phyloP scores from a whole-genome alignment of 495 filamentous ascomycete species.

The Trichoderma orchidacearum region DNA sequence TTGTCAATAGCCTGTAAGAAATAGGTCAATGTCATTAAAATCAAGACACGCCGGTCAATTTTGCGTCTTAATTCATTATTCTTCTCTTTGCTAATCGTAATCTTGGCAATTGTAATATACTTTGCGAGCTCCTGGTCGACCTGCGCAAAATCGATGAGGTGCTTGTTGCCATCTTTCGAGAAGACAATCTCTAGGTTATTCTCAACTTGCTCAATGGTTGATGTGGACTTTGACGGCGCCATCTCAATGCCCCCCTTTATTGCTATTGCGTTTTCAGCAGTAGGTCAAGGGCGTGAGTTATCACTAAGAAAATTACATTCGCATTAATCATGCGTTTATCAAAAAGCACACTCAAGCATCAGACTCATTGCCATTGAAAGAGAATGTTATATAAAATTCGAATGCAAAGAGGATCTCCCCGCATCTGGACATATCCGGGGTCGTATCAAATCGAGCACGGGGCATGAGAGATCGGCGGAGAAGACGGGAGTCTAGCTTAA shows the following conservation, averaged over 20 bases:
- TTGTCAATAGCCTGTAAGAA: conserved; percentile 66
- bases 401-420: neutral
- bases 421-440: neutral
- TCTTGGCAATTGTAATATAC: conserved; percentile 35
- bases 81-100: conserved; percentile 41
- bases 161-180: conserved; percentile 14
- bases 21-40: conserved; percentile 45
- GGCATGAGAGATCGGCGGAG: neutral
- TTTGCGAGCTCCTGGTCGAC: conserved; percentile 52
- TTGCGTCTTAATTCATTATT: conserved; percentile 35
- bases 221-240: neutral
- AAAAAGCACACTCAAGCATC: too few species aligned
- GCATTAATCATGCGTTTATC: too few species aligned
- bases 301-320: too few species aligned
- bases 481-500: neutral
- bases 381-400: too few species aligned
- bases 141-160: conserved; percentile 35
- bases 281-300: too few species aligned
- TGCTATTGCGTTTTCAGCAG: neutral
- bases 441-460: neutral
- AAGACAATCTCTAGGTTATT: neutral
- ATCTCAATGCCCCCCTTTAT: neutral
- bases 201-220: neutral
- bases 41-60: conserved; percentile 35
- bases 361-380: too few species aligned